Evolutionary conservation across 192 early-diverging fungal genomes (phyloP), one percentile per base, ranked within the genome.

Genomic region (Allomyces javanicus): DNA sequence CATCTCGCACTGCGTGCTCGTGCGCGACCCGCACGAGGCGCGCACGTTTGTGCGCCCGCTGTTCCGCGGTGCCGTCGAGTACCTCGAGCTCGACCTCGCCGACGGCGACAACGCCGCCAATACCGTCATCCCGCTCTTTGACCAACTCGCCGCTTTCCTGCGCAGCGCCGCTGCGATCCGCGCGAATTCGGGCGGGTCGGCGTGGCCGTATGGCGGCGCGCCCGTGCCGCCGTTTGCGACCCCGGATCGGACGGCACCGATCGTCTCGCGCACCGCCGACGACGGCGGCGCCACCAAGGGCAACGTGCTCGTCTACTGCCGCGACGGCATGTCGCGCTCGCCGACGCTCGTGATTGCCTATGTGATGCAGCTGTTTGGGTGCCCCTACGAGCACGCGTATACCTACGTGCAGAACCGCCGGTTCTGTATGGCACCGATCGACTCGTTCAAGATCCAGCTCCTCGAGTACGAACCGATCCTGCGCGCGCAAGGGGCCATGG

Each of bases 261-360:
- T 21, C 12, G 17, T 58, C 17, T 21, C 50, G 50, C 12, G 12
- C 17, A 21, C 50, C 17, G 50, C 17, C 65, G 70, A 71, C 24
- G 64, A 78, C 21, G 76, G 81, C 10, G 33, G 78, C 3, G 50
- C 44, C 21, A 44, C 67, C 17, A 72, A 73, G 33, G 77, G 80
- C 1, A 83, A 75, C 50, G 82, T 87, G 9, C 66, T 89, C 2
- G 80, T 87, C 40, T 86, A 83, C 44, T 88, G 87, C 64, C 87
- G 82, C 71, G 87, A 86, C 24, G 93, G 91, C 11, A 87, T 96
- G 63, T 88, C 87, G 5, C 77, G 92, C 66, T 84, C 84, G 26
- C 88, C 93, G 10, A 78, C 87, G 43, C 90, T 96, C 76, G 88
- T 93, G 0, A 84, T 92, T 25, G 91, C 90, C 3, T 96, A 92